Percentiles rank a stretch among this genome's conserved stretches.
Conservation (phyloP, 345 rosid genomes). For the Syzygium oleosum region DNA sequence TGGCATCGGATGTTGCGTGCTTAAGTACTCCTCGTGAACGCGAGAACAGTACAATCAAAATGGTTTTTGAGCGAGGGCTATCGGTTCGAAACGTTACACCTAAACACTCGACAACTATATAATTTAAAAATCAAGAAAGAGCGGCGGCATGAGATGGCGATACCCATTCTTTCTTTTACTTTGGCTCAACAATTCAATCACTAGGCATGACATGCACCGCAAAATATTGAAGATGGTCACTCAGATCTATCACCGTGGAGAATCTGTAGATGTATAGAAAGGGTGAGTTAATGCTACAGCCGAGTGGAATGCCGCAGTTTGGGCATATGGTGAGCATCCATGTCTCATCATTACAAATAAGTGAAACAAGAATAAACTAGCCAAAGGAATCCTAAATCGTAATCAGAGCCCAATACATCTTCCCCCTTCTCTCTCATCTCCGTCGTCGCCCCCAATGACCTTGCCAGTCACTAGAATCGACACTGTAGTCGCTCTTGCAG, state of each 20-base stretch:
- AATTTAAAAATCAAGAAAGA: background rate
- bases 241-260: background rate
- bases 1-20: no score
- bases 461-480: background rate
- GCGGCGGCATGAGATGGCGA: accelerated
- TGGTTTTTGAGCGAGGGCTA: background rate
- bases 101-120: background rate
- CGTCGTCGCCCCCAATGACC: background rate
- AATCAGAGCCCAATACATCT: background rate
- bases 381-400: background rate
- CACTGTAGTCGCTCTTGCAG: background rate
- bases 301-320: background rate
- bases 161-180: background rate
- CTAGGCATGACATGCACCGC: background rate
- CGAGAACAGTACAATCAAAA: background rate
- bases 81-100: background rate
- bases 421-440: background rate
- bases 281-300: background rate
- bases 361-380: no score
- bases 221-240: background rate
- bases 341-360: no score
- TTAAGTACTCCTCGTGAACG: background rate
- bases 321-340: no score
- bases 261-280: no score
- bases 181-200: background rate